These are phyloP conservation scores for Chamaecrista fasciculata DNA, from an alignment of 306 rosid genomes.

Conservation along the genomic window DNA sequence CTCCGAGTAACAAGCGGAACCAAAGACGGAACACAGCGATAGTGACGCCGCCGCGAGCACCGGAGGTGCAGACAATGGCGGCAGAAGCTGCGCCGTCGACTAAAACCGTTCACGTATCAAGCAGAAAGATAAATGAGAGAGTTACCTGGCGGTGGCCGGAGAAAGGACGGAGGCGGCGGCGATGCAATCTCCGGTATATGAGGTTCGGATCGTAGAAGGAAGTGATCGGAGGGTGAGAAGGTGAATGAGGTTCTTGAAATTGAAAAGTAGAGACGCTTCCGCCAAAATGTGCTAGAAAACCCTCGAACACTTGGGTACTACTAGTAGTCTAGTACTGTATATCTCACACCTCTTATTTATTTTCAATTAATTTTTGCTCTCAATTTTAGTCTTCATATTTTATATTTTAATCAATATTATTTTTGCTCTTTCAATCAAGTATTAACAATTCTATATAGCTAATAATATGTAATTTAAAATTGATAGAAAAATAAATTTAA, in stretches of 20 bases:
- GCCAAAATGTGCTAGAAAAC: slow-evolving; percentile 9
- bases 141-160: neutral
- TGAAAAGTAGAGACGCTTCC: neutral
- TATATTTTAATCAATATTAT: no score
- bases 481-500: no score
- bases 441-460: no score
- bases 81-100: neutral
- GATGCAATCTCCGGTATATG: neutral
- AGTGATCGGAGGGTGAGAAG: neutral
- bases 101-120: neutral
- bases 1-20: no score
- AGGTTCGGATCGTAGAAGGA: neutral
- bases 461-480: no score
- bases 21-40: neutral
- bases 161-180: neutral
- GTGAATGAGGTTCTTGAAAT: neutral
- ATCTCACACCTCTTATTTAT: no score
- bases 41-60: neutral
- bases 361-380: no score
- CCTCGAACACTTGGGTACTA: neutral
- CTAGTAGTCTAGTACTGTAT: no score
- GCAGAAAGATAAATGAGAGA: neutral
- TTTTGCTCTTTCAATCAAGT: no score
- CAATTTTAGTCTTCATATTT: no score
- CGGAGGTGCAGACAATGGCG: neutral